Evolutionary conservation across 495 filamentous ascomycete species (phyloP), one percentile per base, ranked within the genome.

Genomic region (Pyronema domesticum): DNA sequence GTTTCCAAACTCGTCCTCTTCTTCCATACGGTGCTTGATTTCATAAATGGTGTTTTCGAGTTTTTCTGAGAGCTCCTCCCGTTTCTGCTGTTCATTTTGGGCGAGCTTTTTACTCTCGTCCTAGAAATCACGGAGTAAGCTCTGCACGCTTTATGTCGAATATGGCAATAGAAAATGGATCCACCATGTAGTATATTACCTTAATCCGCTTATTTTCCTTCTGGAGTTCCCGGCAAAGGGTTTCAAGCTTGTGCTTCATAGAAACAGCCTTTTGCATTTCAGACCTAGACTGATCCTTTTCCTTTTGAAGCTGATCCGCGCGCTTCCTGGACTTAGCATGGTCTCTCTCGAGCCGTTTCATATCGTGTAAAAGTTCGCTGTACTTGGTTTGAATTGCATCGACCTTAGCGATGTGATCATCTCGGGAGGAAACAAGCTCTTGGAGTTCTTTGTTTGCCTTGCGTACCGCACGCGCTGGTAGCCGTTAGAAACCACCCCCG

Each of bases 151-250:
- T 30, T 1, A 30, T 30, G n/a, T n/a, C 39, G 6, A 43, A 13
- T 43, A 3, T 17, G 11, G 39, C 11, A 17, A n/a, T 53, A n/a
- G 18, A 13, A 42, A 40, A 53, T 17, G 19, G 1, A 34, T 40
- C 14, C n/a, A 11, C 42, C 39, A n/a, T 23, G 52, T 46, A 34
- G n/a, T 36, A 50, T 50, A 68, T 53, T 65, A 94, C 89, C 81
- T 96, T 96, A 14, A 98, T 75, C 67, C 89, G 86, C 67, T 96
- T 95, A 68, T 96, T 96, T 65, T 98, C 93, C 62, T 86, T 84
- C 42, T 89, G 87, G 36, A 95, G 72, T 62, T 96, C 89, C 35
- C 91, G 73, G 59, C 87, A 94, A 40, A 96, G 72, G 63, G 95
- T 96, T 66, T 96, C 93, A 39, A 96, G 71, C 68, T 95, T 95